Evolutionary conservation across 495 filamentous ascomycete species (phyloP).

Genomic region (Penicillium cosmopolitanum): DNA sequence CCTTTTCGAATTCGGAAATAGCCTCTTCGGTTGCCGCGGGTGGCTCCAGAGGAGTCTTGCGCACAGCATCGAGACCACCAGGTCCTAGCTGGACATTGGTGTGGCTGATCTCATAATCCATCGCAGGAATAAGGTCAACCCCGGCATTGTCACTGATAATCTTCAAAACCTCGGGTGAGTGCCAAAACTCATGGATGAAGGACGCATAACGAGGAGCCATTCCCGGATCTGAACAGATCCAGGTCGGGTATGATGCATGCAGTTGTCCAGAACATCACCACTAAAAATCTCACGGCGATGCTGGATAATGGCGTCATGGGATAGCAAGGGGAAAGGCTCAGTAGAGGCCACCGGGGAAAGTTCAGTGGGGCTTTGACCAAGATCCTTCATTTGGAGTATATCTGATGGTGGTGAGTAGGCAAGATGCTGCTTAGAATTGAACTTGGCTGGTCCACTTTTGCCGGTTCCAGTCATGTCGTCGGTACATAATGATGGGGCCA

Average conservation of each 20-base stretch:
- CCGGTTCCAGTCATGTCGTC: not conserved
- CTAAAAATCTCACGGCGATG: constrained; percentile 70
- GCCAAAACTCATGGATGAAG: constrained; percentile 75
- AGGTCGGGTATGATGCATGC: constrained; percentile 21
- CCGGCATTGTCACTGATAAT: constrained; percentile 74
- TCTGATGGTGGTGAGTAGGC: not conserved
- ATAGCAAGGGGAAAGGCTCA: constrained; percentile 71
- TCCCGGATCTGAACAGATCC: constrained; percentile 9
- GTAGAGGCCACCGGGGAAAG: constrained; percentile 4
- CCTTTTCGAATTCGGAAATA: not conserved
- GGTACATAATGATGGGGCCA: not conserved
- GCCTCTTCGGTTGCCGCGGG: not conserved
- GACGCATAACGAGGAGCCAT: constrained; percentile 47
- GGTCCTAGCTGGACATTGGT: constrained; percentile 57
- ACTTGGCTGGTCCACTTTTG: not conserved
- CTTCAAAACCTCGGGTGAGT: constrained; percentile 61
- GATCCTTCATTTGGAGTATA: not conserved
- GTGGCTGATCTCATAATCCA: constrained; percentile 76
- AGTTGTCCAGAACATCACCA: constrained; percentile 66
- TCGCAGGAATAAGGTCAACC: constrained; percentile 69
- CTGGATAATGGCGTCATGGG: constrained; percentile 62
- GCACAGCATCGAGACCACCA: constrained; percentile 6
- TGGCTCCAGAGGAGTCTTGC: constrained; percentile 8
- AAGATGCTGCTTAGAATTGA: not conserved
- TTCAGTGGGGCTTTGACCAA: not conserved